Evolutionary conservation across 352 stramenopile genomes (phyloP).

Genomic region (Globisporangium cederbergense): DNA sequence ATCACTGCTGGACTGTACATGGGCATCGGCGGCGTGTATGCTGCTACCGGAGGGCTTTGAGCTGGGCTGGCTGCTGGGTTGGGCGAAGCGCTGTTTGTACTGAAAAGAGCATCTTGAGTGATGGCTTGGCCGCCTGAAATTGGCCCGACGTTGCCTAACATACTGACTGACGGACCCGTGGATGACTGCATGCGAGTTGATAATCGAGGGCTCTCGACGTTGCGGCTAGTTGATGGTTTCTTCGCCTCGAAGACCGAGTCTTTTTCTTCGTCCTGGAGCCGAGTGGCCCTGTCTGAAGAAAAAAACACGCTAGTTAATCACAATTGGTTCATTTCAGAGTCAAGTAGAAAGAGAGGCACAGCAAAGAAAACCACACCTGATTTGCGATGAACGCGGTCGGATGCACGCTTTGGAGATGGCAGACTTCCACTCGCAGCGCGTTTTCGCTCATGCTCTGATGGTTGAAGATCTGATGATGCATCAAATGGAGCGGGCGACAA

Average conservation of each 20-base stretch:
- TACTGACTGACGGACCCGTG: neutral
- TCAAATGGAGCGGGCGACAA: constrained; percentile 7
- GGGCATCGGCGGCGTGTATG: neutral
- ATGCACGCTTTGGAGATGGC: neutral
- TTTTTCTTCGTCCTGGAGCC: neutral
- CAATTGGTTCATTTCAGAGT: neutral
- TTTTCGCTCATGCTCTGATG: neutral
- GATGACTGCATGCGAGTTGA: neutral
- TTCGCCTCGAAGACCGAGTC: neutral
- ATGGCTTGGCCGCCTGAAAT: neutral
- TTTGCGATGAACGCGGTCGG: neutral
- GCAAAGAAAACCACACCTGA: neutral
- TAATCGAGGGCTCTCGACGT: neutral
- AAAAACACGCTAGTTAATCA: neutral
- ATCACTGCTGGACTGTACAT: neutral
- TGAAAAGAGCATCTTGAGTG: neutral
- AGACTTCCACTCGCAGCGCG: neutral
- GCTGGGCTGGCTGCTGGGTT: neutral
- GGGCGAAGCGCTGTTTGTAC: neutral
- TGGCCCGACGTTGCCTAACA: neutral
- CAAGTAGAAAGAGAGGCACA: neutral
- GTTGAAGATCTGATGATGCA: neutral
- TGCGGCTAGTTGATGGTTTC: neutral
- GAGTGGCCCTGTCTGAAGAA: neutral
- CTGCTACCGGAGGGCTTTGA: neutral